Evolutionary conservation across 306 rosid species (phyloP), one percentile per base, ranked within the genome.

Genomic region (Sesbania bispinosa): DNA sequence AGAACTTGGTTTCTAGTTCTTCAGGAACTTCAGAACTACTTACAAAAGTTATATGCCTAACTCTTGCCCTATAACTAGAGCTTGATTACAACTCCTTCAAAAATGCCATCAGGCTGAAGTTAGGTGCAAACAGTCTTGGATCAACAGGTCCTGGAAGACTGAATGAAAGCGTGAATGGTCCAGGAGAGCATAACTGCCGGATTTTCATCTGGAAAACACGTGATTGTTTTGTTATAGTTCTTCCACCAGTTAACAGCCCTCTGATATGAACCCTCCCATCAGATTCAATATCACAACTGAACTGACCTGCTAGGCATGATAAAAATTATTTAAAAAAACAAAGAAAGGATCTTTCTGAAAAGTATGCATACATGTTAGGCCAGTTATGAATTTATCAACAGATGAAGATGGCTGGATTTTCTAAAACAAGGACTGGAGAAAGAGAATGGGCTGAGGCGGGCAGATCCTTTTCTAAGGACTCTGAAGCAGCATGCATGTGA

Each of bases 131-230:
- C 36, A 87, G 96, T 77, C 93, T 85, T 4, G 96, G 96, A 82
- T 90, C 89, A 59, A 90, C 89, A 35, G 93, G 89, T 67, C 96
- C 93, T 1, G 96, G 96, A 68, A 90, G 93, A 75, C 73, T 80
- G 82, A 87, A 90, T 27, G 89, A 84, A 66, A 87, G 75, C 3
- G 90, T 82, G 80, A 90, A 90, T 26, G 88, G 89, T 59, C 96
- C 96, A 20, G 93, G 80, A 9, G 86, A 72, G 82, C 91, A 85
- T 35, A 90, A 24, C 15, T 74, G 85, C 77, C 13, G 84, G 55
- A 67, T 55, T 71, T 82, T 82, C 89, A 87, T 85, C 67, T 82
- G 6, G 64, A 80, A 90, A 26, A 77, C 73, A 4, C 89, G 86
- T 0, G 84, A 76, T n/a, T 82, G 88, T 74, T 84, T 90, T 35